Evolutionary conservation across 345 rosid genomes (phyloP), one percentile per base, ranked within the genome.

Genomic region (Ricinus communis): DNA sequence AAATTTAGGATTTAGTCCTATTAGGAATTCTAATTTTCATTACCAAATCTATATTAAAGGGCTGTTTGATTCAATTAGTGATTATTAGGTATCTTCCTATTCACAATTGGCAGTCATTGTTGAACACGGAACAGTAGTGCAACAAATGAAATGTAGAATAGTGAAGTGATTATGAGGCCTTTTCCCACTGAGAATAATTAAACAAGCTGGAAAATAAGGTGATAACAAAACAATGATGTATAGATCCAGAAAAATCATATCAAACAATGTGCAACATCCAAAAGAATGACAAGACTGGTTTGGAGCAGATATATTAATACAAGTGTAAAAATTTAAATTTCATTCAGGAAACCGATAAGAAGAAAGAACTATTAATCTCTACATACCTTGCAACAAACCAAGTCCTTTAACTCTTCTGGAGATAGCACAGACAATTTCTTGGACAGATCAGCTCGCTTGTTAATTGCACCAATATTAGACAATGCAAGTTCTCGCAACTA

Each of bases 331-430:
- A 12, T 55, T 33, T 30, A 62, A 54, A 43, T 52, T 22, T 46
- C 47, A 70, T 56, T 36, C 52, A 43, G 61, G 19, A 72, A 22
- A 63, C 36, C 25, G 11, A 43, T 1, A 33, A 11, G 14, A 30
- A 5, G 27, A 15, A 63, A 53, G 59, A 25, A 13, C 19, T 33
- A 62, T 68, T 43, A 61, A 75, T 24, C 36, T 52, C 58, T 13
- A 78, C 85, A 66, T 79, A 92, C 99, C 97, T 95, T 95, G 73
- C 79, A 66, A 81, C 99, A 95, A 79, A 92, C 99, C 79, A 95
- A 79, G 82, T 95, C 93, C 80, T 84, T 87, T 45, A 95, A 84
- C 78, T 95, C 99, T 67, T 89, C 86, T 25, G 80, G 86, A 71
- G 93, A 74, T 64, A 95, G 93, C 52, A 76, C 88, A 15, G 96